These are phyloP conservation scores for Arachis monticola DNA, from an alignment of 331 rosid genomes.

Conservation along the genomic window DNA sequence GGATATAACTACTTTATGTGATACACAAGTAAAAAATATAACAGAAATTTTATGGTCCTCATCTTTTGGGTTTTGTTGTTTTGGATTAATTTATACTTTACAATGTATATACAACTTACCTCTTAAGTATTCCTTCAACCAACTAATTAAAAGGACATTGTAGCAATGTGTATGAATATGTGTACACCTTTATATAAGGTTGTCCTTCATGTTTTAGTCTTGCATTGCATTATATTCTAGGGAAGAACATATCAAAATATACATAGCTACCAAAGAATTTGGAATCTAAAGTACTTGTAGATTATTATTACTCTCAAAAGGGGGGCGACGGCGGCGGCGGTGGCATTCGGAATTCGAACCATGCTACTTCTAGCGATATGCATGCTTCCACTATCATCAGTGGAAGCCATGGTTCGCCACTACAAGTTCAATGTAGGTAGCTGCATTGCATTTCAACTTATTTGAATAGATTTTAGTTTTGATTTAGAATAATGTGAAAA, in stretches of 20 bases:
- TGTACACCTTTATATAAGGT: constrained; percentile 44
- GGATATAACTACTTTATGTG: constrained; percentile 52
- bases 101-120: constrained; percentile 31
- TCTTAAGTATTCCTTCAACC: constrained; percentile 49
- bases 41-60: constrained; percentile 17
- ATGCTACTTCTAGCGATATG: constrained; percentile 50
- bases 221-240: constrained; percentile 25
- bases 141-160: constrained; percentile 62
- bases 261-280: not conserved
- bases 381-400: constrained; percentile 56
- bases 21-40: constrained; percentile 48
- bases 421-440: constrained; percentile 83
- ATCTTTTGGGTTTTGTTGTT: not conserved
- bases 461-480: too few relatives aligned
- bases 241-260: not conserved
- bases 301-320: not conserved
- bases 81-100: constrained; percentile 26
- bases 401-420: constrained; percentile 73
- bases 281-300: not conserved
- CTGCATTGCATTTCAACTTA: constrained; percentile 19
- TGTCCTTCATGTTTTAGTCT: constrained; percentile 25
- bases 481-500: too few relatives aligned
- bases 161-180: constrained; percentile 41
- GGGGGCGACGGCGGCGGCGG: constrained; percentile 27
- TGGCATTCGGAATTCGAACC: constrained; percentile 33